Base-by-base conservation (phyloP, 2,329 filamentous ascomycete genomes). In the Orbilia oligospora region DNA sequence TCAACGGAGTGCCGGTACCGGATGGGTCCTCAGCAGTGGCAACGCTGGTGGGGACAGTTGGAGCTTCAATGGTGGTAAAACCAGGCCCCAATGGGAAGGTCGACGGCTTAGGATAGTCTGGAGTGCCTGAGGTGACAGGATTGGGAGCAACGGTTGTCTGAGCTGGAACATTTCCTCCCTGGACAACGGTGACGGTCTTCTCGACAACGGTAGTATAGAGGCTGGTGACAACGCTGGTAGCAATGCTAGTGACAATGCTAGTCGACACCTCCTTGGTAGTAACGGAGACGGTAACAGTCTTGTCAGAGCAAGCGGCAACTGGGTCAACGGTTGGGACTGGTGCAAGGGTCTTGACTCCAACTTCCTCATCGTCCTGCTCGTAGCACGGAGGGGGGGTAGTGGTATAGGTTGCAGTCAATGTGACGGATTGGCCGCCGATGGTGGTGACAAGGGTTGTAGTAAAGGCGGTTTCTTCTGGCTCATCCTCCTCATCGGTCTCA, bases 181-280 rank as follows among this genome's bases (percentile, higher is more conserved):
- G 9, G 14, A 68, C 84, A 69, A 78, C 66, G 14, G 67, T 72
- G 27, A 77, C 68, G 12, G 61, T 72, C 73, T 77, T 77, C 61
- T 77, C 73, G 18, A 77, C 30, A 24, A 70, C 63, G 18, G 67
- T 38, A 14, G 72, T 76, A 58, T 66, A 53, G 5, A 65, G 70
- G 68, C 56, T 27, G 16, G 73, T 77, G 12, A 56, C 20, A n/a
- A 55, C 30, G 14, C 56, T 49, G 6, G 41, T 30, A 24, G 67
- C 67, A 14, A 61, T 33, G 22, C 24, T 58, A 20, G 79, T 67
- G n/a, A 72, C 67, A n/a, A 63, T 63, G n/a, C 71, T 10, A 24
- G 72, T 80, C 8, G 53, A 58, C 38, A 58, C 33, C 9, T 61
- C 56, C 20, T 61, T 58, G 33, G 55, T 24, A n/a, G 56, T 61